A percentile compares a stretch with the other conserved stretches of the same genome.
Conservation (phyloP, 2,329 filamentous ascomycete genomes). For the Fusarium mexicanum region DNA sequence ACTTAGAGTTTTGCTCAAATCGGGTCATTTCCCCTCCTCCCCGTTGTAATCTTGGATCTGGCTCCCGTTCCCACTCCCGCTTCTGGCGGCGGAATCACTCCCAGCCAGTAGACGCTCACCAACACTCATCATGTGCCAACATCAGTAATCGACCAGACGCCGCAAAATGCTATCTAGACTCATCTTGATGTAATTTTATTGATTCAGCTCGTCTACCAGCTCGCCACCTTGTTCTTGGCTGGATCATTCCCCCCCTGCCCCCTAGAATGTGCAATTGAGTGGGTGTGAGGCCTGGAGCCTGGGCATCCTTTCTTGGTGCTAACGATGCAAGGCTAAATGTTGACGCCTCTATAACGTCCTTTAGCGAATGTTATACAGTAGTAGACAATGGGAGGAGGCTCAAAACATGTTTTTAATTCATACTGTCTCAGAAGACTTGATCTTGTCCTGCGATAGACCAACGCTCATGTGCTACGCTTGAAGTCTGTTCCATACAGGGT, state of each 20-base stretch:
- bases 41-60: constrained; percentile 20
- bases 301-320: neutral
- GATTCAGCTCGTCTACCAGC: neutral
- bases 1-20: constrained; percentile 18
- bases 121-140: constrained; percentile 6
- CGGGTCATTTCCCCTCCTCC: constrained; percentile 3
- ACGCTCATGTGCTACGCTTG: neutral
- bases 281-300: neutral
- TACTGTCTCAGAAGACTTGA: neutral
- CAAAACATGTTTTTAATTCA: neutral
- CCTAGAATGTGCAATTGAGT: neutral
- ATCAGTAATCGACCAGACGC: neutral
- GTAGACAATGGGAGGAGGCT: too few species aligned
- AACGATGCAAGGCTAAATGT: neutral
- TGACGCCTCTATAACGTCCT: neutral
- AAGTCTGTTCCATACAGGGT: neutral
- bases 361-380: neutral
- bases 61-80: constrained; percentile 26
- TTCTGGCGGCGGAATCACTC: constrained; percentile 13
- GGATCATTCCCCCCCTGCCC: neutral
- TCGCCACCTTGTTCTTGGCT: neutral
- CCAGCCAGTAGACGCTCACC: constrained; percentile 13
- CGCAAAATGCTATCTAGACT: neutral
- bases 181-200: neutral
- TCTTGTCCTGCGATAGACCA: neutral